Evolutionary conservation across 2,329 filamentous ascomycete genomes (phyloP), one percentile per base, ranked within the genome.

Genomic region (Colletotrichum sp.): DNA sequence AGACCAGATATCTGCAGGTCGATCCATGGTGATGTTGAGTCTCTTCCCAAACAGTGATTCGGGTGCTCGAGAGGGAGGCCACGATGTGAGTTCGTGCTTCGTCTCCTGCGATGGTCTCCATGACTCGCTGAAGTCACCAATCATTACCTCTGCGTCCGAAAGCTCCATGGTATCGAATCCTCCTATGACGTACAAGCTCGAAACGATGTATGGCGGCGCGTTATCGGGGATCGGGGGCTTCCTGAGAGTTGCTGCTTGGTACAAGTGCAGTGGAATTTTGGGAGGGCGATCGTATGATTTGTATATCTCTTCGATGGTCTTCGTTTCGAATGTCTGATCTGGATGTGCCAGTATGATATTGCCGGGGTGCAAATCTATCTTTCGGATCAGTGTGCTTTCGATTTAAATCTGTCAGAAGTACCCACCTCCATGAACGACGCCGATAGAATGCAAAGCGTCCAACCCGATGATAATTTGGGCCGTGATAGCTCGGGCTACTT

Each of bases 181-280:
- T 1, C 24, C 13, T 18, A 0, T 0, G 24, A 0, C 4, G 16
- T 57, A 24, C 24, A 57, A 18, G 4, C 52, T 16, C 24, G 21
- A 0, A 6, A 57, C 52, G 13, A 57, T 57, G 52, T 57, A 28
- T 57, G 24, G 52, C 13, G 52, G 52, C 24, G 52, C 52, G 4
- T 57, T 57, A n/a, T 24, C 24, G 13, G 52, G 52, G 5, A 57
- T 28, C 13, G 52, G 4, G 7, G 52, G 52, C 26, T 28, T 57
- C 3, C 1, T 2, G 26, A 57, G 13, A 24, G 52, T 57, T 0
- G 26, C 16, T 6, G 21, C 52, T 16, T 57, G 52, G 26, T 28
- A 57, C 13, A 57, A 10, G 52, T 28, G 52, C 21, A 57, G 52
- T 24, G 52, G 52, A 18, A 28, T 57, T 2, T 57, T 28, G 2